Base-by-base conservation (phyloP, 1,284 basidiomycete genomes). In the Cutaneotrichosporon curvatum region DNA sequence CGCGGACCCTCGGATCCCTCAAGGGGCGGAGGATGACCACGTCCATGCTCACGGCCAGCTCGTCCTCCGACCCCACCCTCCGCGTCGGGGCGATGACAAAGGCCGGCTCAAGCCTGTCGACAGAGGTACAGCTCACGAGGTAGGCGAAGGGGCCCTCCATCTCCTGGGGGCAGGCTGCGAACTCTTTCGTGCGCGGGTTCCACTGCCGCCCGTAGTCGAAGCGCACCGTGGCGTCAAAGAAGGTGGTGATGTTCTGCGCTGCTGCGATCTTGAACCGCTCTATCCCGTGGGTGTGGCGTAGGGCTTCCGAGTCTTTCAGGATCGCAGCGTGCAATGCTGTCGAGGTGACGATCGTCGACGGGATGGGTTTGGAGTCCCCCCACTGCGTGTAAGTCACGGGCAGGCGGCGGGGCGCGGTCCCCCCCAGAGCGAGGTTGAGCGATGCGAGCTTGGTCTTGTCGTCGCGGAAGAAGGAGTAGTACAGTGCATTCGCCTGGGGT, bases 201-300 rank as follows among this genome's bases (percentile, higher is more conserved):
- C 86, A 94, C 16, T 79, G 67, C 22, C 58, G 62, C 35, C 67
- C 60, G 23, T 51, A 43, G 11, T 23, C 37, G 2, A 92, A 76
- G 40, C 67, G 77, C 37, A 82, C 79, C n/a, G 58, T 62, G 15
- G 82, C 82, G 19, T 73, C 59, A 63, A 82, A 87, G 83, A 88
- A 91, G 23, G 77, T 78, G 8, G 75, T 75, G 45, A 81, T 78
- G 63, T 95, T 95, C 59, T 79, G 71, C 54, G 75, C 70, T 2
- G 89, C 90, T 2, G 92, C 91, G 28, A 85, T 70, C 69, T 90
- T 87, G 75, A 87, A 94, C 48, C 90, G 79, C 59, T 90, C 87
- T 23, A 91, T 74, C 6, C 85, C 82, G 1, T 87, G 87, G 32
- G 85, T 74, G 15, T 76, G 60, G 15, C 92, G 80, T 40, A 96